Evolutionary conservation across 1,139 yeast genomes (phyloP), one percentile per base, ranked within the genome.

Genomic region (Geotrichum europaeum): DNA sequence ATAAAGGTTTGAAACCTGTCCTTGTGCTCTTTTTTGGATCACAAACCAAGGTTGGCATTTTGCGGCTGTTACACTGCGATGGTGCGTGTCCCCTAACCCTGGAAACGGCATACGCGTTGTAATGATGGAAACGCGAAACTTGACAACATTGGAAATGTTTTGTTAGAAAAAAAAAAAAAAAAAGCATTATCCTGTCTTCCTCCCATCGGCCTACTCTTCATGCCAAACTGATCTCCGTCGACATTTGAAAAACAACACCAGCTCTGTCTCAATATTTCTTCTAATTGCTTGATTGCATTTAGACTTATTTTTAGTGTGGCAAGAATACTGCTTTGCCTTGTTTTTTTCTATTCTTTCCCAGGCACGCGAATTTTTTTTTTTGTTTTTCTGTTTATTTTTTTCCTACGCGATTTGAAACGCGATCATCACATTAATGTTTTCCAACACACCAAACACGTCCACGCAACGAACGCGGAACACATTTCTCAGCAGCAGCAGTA

Each of bases 401-500:
- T n/a, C 47, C 13, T n/a, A n/a, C 47, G 47, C 45, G 18, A 7
- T 40, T 40, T 40, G 5, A 40, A n/a, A 40, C 45, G 45, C 47
- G 47, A 40, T n/a, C 47, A 40, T 40, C n/a, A 34, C 47, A 40
- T 15, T n/a, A 40, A 40, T 40, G 47, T 40, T 40, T 40, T 40
- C 47, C 18, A 40, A 40, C 18, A 40, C 47, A 2, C 47, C 47
- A 18, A 18, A n/a, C 47, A 22, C 47, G 20, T 40, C 47, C 20
- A 40, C 47, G 6, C 47, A 5, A 40, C 18, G 20, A 40, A n/a
- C 47, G 20, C 47, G 20, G 13, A 32, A 49, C 22, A 30, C 57
- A 55, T 32, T 51, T 43, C 15, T 51, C 53, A 18, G 51, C 57
- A 22, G 57, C 20, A 40, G 47, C 10, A 40, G 47, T n/a, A 40